These are phyloP conservation scores for Crithidia thermophila DNA, from an alignment of 208 protist species.

Conservation along the genomic window DNA sequence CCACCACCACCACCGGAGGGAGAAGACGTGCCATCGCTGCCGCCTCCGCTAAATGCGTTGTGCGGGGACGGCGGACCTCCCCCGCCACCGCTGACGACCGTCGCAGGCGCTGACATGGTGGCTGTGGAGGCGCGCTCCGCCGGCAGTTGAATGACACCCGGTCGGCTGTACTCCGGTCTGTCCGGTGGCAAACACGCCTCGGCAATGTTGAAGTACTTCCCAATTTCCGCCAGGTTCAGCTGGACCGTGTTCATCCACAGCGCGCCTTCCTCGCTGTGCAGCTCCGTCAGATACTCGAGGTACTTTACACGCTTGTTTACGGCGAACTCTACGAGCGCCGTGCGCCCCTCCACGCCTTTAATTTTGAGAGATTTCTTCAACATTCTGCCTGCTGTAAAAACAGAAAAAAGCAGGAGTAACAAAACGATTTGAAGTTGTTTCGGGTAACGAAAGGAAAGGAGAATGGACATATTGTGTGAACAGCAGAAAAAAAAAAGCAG, in stretches of 20 bases:
- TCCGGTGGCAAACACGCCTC: constrained; percentile 24
- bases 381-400: constrained; percentile 1
- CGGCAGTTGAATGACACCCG: constrained; percentile 25
- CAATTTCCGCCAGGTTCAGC: constrained; percentile 3
- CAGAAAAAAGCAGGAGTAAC: neutral
- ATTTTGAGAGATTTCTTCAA: constrained; percentile 64
- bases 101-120: rapidly evolving
- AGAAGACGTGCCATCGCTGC: neutral
- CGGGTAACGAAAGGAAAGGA: constrained; percentile 13
- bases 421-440: no score
- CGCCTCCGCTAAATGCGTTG: neutral
- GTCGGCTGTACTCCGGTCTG: constrained; percentile 3
- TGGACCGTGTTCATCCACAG: constrained; percentile 69
- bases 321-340: constrained; percentile 64
- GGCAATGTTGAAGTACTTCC: constrained; percentile 26
- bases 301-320: constrained; percentile 71
- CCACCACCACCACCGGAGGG: neutral
- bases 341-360: constrained; percentile 44
- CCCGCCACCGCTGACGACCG: neutral
- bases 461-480: no score
- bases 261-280: constrained; percentile 59
- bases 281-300: constrained; percentile 65
- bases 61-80: neutral
- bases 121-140: constrained; percentile 22
- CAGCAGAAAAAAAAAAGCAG: no score